These are phyloP conservation scores for Biancaea sappan DNA, from an alignment of 306 rosid genomes.

Conservation along the genomic window DNA sequence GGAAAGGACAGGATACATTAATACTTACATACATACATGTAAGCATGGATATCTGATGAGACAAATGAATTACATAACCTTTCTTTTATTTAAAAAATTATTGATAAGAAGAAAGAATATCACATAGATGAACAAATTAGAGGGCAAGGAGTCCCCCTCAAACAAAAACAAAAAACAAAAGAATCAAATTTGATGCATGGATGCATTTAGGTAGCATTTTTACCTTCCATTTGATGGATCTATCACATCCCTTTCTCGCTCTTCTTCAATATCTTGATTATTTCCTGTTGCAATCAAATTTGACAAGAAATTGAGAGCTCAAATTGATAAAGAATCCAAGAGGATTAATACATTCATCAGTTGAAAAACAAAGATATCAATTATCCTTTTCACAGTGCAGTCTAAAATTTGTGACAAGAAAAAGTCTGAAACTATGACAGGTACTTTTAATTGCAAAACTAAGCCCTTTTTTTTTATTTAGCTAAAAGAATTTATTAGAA, in stretches of 20 bases:
- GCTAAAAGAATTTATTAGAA: neutral
- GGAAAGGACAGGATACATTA: neutral
- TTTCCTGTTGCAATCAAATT: slow-evolving; percentile 44
- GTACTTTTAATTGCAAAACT: neutral
- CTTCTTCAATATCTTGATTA: slow-evolving; percentile 44
- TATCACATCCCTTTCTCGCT: slow-evolving; percentile 40
- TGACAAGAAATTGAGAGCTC: slow-evolving; percentile 17
- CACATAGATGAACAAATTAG: no score
- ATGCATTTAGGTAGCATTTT: slow-evolving; percentile 11
- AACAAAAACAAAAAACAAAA: no score
- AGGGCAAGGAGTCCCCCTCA: no score
- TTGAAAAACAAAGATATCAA: neutral
- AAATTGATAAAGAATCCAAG: neutral
- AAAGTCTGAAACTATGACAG: neutral
- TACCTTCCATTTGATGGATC: slow-evolving; percentile 63
- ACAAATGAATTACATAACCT: no score
- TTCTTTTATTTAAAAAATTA: no score
- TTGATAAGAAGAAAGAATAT: no score
- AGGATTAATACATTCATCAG: neutral
- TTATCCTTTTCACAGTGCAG: neutral
- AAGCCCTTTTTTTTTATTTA: neutral
- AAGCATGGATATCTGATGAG: neutral
- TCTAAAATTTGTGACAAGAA: neutral
- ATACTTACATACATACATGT: neutral
- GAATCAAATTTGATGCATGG: no score